A percentile compares a stretch with the other conserved stretches of the same genome.
These are phyloP conservation scores for Acrasis kona DNA, from an alignment of 78 protist genomes.

Conservation along the genomic window DNA sequence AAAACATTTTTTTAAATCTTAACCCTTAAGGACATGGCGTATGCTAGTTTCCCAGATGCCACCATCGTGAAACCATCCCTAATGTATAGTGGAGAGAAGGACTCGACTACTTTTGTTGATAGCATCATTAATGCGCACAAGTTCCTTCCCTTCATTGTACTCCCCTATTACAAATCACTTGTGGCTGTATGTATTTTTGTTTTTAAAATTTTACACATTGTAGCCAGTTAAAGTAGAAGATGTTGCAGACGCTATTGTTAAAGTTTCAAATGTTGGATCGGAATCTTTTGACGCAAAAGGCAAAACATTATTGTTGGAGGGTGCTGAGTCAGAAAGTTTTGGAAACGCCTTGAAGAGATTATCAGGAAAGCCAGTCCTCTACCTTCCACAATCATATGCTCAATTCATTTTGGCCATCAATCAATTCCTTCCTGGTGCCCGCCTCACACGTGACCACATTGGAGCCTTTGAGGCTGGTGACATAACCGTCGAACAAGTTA, in stretches of 20 bases:
- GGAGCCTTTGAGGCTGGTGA: neutral
- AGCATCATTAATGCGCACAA: neutral
- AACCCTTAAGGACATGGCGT: neutral
- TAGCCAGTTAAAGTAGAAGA: neutral
- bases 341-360: neutral
- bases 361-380: neutral
- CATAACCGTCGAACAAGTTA: neutral
- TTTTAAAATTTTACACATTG: no score
- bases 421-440: neutral
- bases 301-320: neutral
- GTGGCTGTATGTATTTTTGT: no score
- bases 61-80: neutral
- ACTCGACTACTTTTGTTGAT: neutral
- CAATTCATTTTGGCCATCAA: neutral
- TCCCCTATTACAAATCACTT: neutral
- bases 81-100: neutral
- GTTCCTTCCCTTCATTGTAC: neutral
- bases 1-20: no score
- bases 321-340: neutral
- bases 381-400: neutral
- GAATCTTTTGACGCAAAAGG: neutral
- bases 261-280: no score
- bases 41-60: neutral
- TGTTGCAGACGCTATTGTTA: neutral
- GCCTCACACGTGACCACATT: neutral